Evolutionary conservation across 768 basidiomycete species (phyloP), one percentile per base, ranked within the genome.

Genomic region (Mycena venus): DNA sequence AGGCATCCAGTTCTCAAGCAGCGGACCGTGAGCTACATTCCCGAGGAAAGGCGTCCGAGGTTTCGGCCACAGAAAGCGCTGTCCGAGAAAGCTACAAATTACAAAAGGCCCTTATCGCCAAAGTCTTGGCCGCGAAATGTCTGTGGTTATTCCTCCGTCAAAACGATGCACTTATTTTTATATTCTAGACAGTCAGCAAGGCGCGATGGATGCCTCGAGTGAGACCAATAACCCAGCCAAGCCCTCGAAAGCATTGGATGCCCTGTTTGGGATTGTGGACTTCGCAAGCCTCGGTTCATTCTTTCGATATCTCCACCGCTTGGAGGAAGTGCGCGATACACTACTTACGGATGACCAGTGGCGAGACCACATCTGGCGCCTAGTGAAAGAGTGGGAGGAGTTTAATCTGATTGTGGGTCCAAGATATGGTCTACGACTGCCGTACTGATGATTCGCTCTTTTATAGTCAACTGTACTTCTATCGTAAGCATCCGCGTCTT

Each of bases 351-450:
- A 70, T 32, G 60, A 70, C 23, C 34, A 70, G 36, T 70, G 69
- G 69, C 60, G 60, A 7, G 60, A 63, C 60, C 69, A 70, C 31
- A 70, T 70, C 8, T 34, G 38, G 34, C 59, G 69, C 42, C 25
- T 70, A 47, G 60, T 70, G 23, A 70, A 62, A 42, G 69, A 70
- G 38, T 70, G 69, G 69, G 69, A 70, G 38, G 69, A 63, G 9
- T 70, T 70, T 29, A 70, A 70, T 19, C 60, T 70, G 11, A 70
- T 70, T 34, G 69, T 70, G 38, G 42, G 69, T 51, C 47, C 31
- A n/a, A 12, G 15, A 21, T 19, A 27, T n/a, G 2, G 3, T n/a
- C n/a, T n/a, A n/a, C n/a, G n/a, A n/a, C n/a, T n/a, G n/a, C n/a
- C n/a, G n/a, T n/a, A n/a, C n/a, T n/a, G n/a, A n/a, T n/a, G n/a